Base-by-base conservation (phyloP, 257 asterid species). In the Solanum pinnatisectum region DNA sequence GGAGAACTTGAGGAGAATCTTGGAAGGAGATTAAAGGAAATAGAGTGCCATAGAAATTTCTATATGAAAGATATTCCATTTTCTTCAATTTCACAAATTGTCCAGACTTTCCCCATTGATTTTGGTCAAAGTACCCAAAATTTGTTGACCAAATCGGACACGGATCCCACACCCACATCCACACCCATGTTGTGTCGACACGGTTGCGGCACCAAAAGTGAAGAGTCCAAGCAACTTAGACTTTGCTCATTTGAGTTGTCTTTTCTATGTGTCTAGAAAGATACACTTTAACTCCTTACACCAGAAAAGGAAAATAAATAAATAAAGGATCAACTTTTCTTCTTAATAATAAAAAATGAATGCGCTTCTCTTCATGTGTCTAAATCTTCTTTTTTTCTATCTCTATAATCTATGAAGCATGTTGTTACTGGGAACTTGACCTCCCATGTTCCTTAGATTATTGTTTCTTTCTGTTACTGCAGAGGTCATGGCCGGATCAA, bases 401-500 rank as follows among this genome's bases (percentile, higher is more conserved):
- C 52, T 74, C 30, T 74, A 74, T 74, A 20, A 16, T 15, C 32
- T 44, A 40, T 78, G 85, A 79, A 44, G 40, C 67, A 25, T 16
- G 39, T 16, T 27, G 25, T 79, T 79, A 79, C 4, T 79, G 67
- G 18, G 22, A 79, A 16, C 67, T 25, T 32, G 42, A 84, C 30
- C 84, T 84, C 87, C 88, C 49, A 42, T 89, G 85, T 44, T 74
- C 70, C 82, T 87, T 89, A 86, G 86, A 86, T 87, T 52, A 77
- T 89, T 12, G 7, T 89, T 87, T 87, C 92, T 78, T 90, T 92
- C 88, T 91, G 89, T 91, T 88, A 88, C 93, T 91, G 95, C 91
- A 87, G 99, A 94, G 93, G 96, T 93, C 89, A 95, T 94, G 86
- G 98, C 98, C 84, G 99, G 99, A 91, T 95, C 99, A 83, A 98